phyloP scores from a whole-genome alignment of 2,329 filamentous ascomycete species.

The Dendryphion nanum region DNA sequence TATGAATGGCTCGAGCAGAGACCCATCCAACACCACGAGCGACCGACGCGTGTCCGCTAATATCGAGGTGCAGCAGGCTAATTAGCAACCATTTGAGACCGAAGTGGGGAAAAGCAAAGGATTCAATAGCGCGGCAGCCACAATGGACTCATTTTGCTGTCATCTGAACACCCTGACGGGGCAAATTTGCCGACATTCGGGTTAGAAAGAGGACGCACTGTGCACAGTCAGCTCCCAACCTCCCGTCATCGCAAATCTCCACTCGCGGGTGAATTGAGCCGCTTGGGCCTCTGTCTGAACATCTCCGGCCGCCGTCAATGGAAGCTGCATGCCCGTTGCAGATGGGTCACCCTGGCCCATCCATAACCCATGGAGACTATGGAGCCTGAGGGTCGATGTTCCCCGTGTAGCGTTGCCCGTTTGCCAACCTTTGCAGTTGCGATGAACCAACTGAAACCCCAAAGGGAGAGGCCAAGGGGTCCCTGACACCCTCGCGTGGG shows the following conservation, averaged over 20 bases:
- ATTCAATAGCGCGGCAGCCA: constrained; percentile 17
- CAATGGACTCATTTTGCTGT: constrained; percentile 26
- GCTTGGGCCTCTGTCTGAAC: constrained; percentile 4
- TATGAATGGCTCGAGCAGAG: background rate
- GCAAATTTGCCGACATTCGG: constrained; percentile 24
- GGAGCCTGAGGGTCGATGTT: too few relatives aligned
- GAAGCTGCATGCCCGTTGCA: too few relatives aligned
- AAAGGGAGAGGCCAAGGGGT: too few relatives aligned
- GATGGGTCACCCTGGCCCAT: too few relatives aligned
- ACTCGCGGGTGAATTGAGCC: constrained; percentile 1
- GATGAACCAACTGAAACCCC: too few relatives aligned
- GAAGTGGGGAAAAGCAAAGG: constrained; percentile 26
- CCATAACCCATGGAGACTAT: too few relatives aligned
- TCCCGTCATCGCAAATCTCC: background rate
- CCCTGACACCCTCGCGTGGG: too few relatives aligned
- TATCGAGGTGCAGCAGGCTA: constrained; percentile 18
- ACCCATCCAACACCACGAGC: background rate
- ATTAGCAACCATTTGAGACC: constrained; percentile 31
- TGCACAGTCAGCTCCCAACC: constrained; percentile 14
- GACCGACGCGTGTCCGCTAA: constrained; percentile 9
- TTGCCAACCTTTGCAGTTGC: too few relatives aligned
- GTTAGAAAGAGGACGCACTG: background rate
- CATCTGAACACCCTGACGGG: constrained; percentile 18
- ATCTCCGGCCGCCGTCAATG: too few relatives aligned
- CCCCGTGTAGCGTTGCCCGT: too few relatives aligned